phyloP scores from a whole-genome alignment of 768 basidiomycete species.

The Podaxis sp. region DNA sequence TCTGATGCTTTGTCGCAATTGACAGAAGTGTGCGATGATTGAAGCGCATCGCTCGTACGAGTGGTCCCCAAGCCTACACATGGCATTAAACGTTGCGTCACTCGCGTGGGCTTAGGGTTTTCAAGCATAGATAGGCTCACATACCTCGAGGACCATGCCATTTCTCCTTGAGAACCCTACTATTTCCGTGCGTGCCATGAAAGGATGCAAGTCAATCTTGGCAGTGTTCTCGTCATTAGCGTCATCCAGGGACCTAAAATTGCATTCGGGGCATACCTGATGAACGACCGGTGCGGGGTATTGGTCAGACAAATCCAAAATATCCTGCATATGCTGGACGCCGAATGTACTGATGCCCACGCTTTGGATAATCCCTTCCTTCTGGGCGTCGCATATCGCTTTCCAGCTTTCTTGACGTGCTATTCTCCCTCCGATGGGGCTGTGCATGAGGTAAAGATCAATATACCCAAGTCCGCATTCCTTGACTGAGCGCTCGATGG shows the following conservation, averaged over 20 bases:
- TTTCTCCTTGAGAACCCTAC: constrained; percentile 57
- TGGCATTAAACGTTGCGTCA: constrained; percentile 6
- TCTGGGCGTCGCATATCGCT: constrained; percentile 63
- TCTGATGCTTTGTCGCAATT: constrained; percentile 55
- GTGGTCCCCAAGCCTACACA: constrained; percentile 72
- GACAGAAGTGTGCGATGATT: constrained; percentile 47
- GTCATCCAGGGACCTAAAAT: constrained; percentile 5
- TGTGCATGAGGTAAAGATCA: constrained; percentile 73
- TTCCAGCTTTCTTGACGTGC: constrained; percentile 63
- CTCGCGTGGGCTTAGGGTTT: constrained; percentile 10
- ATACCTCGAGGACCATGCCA: constrained; percentile 62
- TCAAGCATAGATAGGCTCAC: constrained; percentile 18
- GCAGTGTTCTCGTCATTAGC: neutral
- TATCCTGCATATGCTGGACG: constrained; percentile 57
- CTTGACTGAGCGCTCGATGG: constrained; percentile 53
- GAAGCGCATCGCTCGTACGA: constrained; percentile 70
- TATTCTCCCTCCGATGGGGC: constrained; percentile 59
- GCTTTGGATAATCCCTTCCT: constrained; percentile 55
- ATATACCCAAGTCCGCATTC: constrained; percentile 60
- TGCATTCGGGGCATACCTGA: constrained; percentile 40
- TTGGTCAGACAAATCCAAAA: constrained; percentile 32
- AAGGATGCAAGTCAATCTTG: constrained; percentile 63
- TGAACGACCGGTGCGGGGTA: constrained; percentile 57
- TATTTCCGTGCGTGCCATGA: constrained; percentile 64
- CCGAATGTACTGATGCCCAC: constrained; percentile 70